Conservation (phyloP, 352 stramenopile species). For the Pythium aphanidermatum region DNA sequence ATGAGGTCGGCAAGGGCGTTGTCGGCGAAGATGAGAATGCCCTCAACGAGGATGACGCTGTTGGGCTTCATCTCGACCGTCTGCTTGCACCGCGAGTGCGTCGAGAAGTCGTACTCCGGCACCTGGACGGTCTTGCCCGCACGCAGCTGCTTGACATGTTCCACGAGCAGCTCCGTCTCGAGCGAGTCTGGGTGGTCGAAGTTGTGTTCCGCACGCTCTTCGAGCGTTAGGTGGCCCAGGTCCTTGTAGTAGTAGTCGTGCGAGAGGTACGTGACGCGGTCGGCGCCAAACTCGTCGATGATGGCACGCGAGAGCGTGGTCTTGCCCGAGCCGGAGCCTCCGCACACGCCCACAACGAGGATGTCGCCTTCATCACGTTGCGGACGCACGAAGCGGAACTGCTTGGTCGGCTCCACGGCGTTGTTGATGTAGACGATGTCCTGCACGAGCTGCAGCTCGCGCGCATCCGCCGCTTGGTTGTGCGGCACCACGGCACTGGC, state of each 20-base stretch:
- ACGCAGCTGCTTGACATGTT: constrained; percentile 87
- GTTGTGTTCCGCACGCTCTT: constrained; percentile 90
- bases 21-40: constrained; percentile 96
- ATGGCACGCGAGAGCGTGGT: constrained; percentile 89
- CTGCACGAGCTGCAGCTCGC: constrained; percentile 75
- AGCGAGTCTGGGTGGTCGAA: constrained; percentile 97
- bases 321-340: constrained; percentile 89
- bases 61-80: constrained; percentile 81
- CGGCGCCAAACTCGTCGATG: constrained; percentile 82
- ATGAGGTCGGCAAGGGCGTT: constrained; percentile 85
- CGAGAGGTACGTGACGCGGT: constrained; percentile 91
- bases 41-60: constrained; percentile 94
- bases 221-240: constrained; percentile 79
- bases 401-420: constrained; percentile 30
- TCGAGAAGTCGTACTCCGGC: constrained; percentile 94
- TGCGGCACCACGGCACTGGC: constrained; percentile 33
- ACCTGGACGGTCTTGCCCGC: constrained; percentile 85
- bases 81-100: constrained; percentile 84
- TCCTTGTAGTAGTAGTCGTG: constrained; percentile 98
- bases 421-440: constrained; percentile 85
- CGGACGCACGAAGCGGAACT: constrained; percentile 39
- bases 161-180: constrained; percentile 92
- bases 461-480: constrained; percentile 37
- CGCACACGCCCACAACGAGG: constrained; percentile 89
- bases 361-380: constrained; percentile 51